A percentile compares a stretch with the other conserved stretches of the same genome.
These are phyloP conservation scores for Russula griseocarnosa DNA, from an alignment of 768 basidiomycete species.

Conservation along the genomic window DNA sequence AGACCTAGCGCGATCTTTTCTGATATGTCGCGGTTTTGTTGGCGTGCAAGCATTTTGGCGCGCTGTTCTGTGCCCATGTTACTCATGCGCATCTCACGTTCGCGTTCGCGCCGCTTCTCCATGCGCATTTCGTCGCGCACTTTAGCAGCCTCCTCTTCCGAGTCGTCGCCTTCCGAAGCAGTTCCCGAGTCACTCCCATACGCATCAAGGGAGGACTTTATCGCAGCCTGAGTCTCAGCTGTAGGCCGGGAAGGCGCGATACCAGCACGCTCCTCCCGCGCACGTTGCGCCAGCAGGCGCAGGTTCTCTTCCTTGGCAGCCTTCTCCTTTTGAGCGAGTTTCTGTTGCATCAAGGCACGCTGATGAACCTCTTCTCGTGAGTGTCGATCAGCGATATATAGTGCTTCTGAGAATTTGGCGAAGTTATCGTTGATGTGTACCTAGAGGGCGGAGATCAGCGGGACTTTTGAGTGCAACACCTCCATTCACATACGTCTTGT, in stretches of 20 bases:
- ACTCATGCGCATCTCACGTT: constrained; percentile 97
- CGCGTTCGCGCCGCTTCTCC: constrained; percentile 90
- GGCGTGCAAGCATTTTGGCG: constrained; percentile 90
- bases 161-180: constrained; percentile 53
- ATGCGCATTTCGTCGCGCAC: constrained; percentile 86
- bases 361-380: constrained; percentile 98
- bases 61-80: constrained; percentile 98
- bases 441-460: constrained; percentile 39
- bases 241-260: constrained; percentile 61
- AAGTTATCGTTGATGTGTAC: constrained; percentile 99
- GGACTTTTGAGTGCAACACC: not conserved
- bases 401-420: constrained; percentile 95
- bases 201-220: constrained; percentile 73
- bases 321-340: constrained; percentile 98
- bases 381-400: constrained; percentile 94
- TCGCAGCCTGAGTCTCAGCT: constrained; percentile 61
- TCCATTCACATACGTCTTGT: constrained; percentile 72
- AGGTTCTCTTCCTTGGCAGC: constrained; percentile 95
- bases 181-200: constrained; percentile 80
- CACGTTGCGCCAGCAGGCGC: constrained; percentile 89
- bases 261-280: constrained; percentile 89
- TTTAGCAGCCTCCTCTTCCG: constrained; percentile 67
- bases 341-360: constrained; percentile 95
- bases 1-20: constrained; percentile 98
- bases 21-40: constrained; percentile 98